Evolutionary conservation across 2,329 filamentous ascomycete genomes (phyloP).

Genomic region (Aureobasidium sp.): DNA sequence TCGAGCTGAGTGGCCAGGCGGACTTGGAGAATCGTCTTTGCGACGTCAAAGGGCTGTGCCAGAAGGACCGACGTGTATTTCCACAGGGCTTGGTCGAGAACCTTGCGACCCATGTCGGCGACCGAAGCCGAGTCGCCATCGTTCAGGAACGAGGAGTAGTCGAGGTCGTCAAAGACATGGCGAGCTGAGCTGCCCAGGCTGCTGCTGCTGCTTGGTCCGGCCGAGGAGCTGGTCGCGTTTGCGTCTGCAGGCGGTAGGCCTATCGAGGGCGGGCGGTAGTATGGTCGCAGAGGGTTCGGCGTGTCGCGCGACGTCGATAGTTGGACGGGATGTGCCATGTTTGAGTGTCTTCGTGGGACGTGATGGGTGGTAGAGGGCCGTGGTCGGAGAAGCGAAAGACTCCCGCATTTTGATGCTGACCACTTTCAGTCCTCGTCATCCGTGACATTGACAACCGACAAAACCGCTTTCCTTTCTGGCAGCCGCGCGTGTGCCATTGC

Average conservation of each 20-base stretch:
- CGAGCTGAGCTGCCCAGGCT: slow-evolving; percentile 58
- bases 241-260: slow-evolving; percentile 44
- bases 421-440: background rate
- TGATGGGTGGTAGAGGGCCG: background rate
- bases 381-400: background rate
- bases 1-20: slow-evolving; percentile 39
- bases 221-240: slow-evolving; percentile 21
- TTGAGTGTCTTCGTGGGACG: background rate
- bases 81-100: slow-evolving; percentile 80
- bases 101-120: slow-evolving; percentile 61
- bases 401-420: background rate
- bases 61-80: slow-evolving; percentile 85
- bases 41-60: slow-evolving; percentile 93
- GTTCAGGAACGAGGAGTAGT: slow-evolving; percentile 79
- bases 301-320: slow-evolving; percentile 39
- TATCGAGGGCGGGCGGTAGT: slow-evolving; percentile 62
- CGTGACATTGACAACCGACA: background rate
- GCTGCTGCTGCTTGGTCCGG: slow-evolving; percentile 38
- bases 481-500: background rate
- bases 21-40: slow-evolving; percentile 85
- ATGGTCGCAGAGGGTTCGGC: slow-evolving; percentile 58
- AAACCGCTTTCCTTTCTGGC: background rate
- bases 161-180: slow-evolving; percentile 79
- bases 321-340: slow-evolving; percentile 19
- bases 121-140: slow-evolving; percentile 62